Evolutionary conservation across 2,329 filamentous ascomycete species (phyloP).

Genomic region (Lachnellula suecica): DNA sequence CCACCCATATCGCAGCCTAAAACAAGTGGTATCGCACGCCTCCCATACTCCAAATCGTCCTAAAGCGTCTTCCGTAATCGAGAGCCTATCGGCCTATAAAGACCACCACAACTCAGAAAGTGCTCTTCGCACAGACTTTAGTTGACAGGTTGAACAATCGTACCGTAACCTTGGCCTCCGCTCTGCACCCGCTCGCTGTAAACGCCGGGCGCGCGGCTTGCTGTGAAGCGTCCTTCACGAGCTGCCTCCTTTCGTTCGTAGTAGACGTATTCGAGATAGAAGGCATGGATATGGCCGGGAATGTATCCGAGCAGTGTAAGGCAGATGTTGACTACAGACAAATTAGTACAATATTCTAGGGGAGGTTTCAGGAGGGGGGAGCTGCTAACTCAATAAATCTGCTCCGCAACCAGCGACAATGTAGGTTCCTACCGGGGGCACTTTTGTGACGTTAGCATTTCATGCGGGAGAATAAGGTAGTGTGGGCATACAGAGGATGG

Average conservation of each 20-base stretch:
- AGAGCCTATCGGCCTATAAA: background rate
- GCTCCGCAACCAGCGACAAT: conserved; percentile 40
- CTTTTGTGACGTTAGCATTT: conserved; percentile 15
- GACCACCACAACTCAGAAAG: conserved; percentile 27
- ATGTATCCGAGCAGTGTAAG: conserved; percentile 39
- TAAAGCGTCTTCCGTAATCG: background rate
- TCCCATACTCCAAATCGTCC: background rate
- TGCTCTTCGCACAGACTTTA: background rate
- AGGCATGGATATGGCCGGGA: conserved; percentile 35
- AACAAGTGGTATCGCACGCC: background rate
- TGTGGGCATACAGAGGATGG: conserved; percentile 37
- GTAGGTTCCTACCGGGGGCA: conserved; percentile 41
- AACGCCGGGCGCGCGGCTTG: conserved; percentile 62
- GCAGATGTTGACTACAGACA: conserved; percentile 43
- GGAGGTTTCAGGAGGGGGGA: no score
- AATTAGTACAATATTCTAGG: no score
- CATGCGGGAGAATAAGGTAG: background rate
- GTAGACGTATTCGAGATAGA: conserved; percentile 69
- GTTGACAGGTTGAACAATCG: conserved; percentile 29
- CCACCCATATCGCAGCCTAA: background rate
- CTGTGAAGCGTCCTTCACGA: conserved; percentile 53
- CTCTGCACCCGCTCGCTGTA: conserved; percentile 73
- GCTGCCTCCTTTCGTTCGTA: conserved; percentile 70
- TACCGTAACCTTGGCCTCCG: conserved; percentile 65
- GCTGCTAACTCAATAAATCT: conserved; percentile 41